Evolutionary conservation across 257 asterid genomes (phyloP), one percentile per base, ranked within the genome.

Genomic region (Asclepias syriaca): DNA sequence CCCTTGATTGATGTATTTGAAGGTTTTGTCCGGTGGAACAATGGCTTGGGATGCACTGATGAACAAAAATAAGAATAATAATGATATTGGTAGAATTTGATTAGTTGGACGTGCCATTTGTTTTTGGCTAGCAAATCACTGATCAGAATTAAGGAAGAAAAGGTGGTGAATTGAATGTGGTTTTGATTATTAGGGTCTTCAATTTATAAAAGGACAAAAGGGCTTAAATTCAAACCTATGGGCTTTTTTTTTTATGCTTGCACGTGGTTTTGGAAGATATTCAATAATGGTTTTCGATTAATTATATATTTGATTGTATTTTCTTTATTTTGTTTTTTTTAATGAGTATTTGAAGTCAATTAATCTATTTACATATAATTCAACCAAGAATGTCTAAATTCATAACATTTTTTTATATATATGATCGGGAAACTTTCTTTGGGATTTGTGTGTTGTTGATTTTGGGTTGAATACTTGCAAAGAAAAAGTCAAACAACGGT

Each of bases 1-100:
- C 3, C 83, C 85, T 59, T 78, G 73, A 71, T 82, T 82, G 11
- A 54, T 64, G 73, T 75, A 76, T 37, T 75, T 65, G 63, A 78
- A 82, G 8, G 79, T 75, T 34, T 66, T 70, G 15, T 80, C 49
- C n/a, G 75, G 66, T 2, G 75, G 81, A 57, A 81, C 83, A 69
- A 60, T 43, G 15, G 79, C 77, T 21, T 72, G 67, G 46, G 73
- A 39, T 49, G 73, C 69, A 0, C 11, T 8, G 48, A 55, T 29
- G n/a, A 67, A 21, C 29, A 72, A 54, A 18, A 68, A 22, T 29
- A 66, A 40, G 50, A 74, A 7, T 43, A 7, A 7, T 0, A 7
- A 7, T 6, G 7, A 6, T 43, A 9, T 8, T 39, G 75, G 45
- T 34, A 74, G 58, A 10, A 27, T 29, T 16, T 21, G 19, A 34